Evolutionary conservation across 495 filamentous ascomycete genomes (phyloP), one percentile per base, ranked within the genome.

Genomic region (Xylaria curta): DNA sequence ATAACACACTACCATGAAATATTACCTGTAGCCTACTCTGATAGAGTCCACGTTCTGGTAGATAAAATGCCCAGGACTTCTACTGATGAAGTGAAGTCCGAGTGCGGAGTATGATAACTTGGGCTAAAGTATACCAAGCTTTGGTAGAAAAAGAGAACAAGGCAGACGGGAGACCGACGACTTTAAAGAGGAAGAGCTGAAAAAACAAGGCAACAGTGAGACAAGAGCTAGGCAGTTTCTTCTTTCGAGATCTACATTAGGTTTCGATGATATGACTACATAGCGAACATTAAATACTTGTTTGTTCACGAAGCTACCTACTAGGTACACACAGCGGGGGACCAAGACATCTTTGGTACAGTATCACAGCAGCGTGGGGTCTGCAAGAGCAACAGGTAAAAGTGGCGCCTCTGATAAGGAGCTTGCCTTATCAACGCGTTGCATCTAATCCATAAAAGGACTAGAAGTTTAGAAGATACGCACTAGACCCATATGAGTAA

Each of bases 351-450:
- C 28, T 31, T 31, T 1, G 28, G 28, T 31, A 31, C 28, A 1
- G 28, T 31, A 31, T 3, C 28, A 31, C 1, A 31, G 28, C 28
- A 31, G 28, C 3, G 28, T 31, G 28, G 28, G 28, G 28, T 31
- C 28, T 31, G 28, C 28, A 31, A 31, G 3, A 1, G 28, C 28
- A 31, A n/a, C n/a, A n/a, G n/a, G n/a, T n/a, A n/a, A n/a, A n/a
- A n/a, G 28, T 31, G 13, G 5, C 15, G 31, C 26, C 17, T 26
- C 21, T 42, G 36, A 62, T 42, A 62, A 44, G 61, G 21, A n/a
- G 15, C 13, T 19, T 46, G 0, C 44, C 28, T 66, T 66, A 66
- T 66, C 63, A 66, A 66, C 26, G 31, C 62, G 62, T 47, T 42
- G 33, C 12, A n/a, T 49, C 42, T 64, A 64, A 64, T 64, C 42